Conservation (phyloP, 257 asterid genomes). For the Solanum chilense region DNA sequence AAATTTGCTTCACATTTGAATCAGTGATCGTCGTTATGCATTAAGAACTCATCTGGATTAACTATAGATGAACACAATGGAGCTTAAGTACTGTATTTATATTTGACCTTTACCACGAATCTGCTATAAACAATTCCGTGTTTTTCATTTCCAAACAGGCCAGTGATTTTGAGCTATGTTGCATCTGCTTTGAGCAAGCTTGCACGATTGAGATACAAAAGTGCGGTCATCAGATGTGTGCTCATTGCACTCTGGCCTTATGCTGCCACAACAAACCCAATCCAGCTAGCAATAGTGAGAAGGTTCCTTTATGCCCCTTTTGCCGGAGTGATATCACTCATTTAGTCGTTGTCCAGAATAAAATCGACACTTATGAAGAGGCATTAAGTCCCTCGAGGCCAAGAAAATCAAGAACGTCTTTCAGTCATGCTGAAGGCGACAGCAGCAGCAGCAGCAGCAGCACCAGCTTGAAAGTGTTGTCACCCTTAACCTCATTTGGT, state of each 20-base stretch:
- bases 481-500: constrained; percentile 52
- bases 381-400: constrained; percentile 37
- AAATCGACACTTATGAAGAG: constrained; percentile 18
- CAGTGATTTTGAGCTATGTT: constrained; percentile 46
- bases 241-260: constrained; percentile 57
- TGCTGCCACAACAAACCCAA: constrained; percentile 61
- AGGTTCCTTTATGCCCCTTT: constrained; percentile 65
- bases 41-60: neutral
- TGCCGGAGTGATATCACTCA: constrained; percentile 55
- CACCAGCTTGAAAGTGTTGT: constrained; percentile 45
- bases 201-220: constrained; percentile 62
- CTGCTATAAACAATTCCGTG: neutral
- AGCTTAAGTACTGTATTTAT: neutral
- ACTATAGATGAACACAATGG: neutral
- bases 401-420: constrained; percentile 31
- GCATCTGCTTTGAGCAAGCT: constrained; percentile 72
- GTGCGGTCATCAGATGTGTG: constrained; percentile 89
- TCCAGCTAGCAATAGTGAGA: constrained; percentile 18
- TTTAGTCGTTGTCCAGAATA: constrained; percentile 39
- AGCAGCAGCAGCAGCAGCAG: constrained; percentile 26
- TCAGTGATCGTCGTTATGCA: neutral
- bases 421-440: constrained; percentile 33
- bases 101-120: neutral
- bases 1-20: neutral
- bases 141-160: constrained; percentile 21